A percentile compares a stretch with the other conserved stretches of the same genome.
These are phyloP conservation scores for Artomyces pyxidatus DNA, from an alignment of 768 basidiomycete genomes.

Conservation along the genomic window DNA sequence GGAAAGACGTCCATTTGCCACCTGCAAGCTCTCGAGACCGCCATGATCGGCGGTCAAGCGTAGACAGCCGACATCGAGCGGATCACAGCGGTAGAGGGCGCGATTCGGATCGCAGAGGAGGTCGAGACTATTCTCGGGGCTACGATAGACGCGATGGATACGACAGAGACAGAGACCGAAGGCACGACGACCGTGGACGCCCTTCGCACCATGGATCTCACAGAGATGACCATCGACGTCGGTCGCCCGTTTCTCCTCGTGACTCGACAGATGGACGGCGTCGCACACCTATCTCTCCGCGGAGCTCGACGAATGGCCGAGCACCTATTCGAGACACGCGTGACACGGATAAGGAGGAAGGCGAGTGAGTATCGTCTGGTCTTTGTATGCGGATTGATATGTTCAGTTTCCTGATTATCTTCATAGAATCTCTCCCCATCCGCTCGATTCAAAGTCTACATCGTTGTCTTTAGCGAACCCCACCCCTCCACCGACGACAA, in stretches of 20 bases:
- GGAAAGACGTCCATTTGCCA: conserved; percentile 62
- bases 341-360: conserved; percentile 76
- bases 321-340: conserved; percentile 2
- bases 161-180: conserved; percentile 21
- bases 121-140: conserved; percentile 20
- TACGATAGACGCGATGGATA: conserved; percentile 31
- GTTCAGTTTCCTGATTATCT: no score
- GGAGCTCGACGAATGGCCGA: conserved; percentile 13
- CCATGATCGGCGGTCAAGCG: conserved; percentile 28
- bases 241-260: not conserved
- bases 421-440: conserved; percentile 65
- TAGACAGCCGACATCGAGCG: conserved; percentile 25
- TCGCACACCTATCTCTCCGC: conserved; percentile 9
- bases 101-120: conserved; percentile 17
- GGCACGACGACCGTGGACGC: conserved; percentile 9
- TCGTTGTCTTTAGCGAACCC: not conserved
- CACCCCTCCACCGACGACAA: conserved; percentile 9
- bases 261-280: conserved; percentile 11
- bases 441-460: conserved; percentile 19
- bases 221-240: conserved; percentile 5
- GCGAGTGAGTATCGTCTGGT: conserved; percentile 70
- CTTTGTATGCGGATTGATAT: conserved; percentile 2
- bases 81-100: conserved; percentile 23
- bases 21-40: conserved; percentile 23
- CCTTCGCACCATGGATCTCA: conserved; percentile 1